Evolutionary conservation across 352 stramenopile species (phyloP), one percentile per base, ranked within the genome.

Genomic region (Blastocystis sp.): DNA sequence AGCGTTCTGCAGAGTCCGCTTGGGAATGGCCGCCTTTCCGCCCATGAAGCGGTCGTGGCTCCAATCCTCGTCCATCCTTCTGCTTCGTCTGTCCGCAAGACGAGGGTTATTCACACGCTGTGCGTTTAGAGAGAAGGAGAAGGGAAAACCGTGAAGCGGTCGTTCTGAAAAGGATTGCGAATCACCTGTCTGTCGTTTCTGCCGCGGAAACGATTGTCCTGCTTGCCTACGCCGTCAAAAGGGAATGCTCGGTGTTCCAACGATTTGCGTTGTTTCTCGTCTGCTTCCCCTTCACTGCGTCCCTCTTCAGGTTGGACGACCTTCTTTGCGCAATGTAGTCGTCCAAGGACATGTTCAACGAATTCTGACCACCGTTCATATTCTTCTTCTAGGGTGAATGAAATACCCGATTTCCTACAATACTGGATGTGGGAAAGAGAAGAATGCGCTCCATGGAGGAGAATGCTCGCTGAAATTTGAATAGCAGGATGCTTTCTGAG

Each of bases 271-370:
- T 69, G 40, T 69, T 28, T 28, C 62, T 21, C 10, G 23, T 23
- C 21, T 41, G 11, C 34, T 40, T 69, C 34, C 11, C n/a, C 40
- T 69, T 21, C 1, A 19, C 38, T 11, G 17, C 19, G n/a, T 69
- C 40, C 21, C 62, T 69, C n/a, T 45, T 52, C 23, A 81, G 41
- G 43, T 59, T 38, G n/a, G 17, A 10, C 3, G 23, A 38, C 43
- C 71, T 62, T 60, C 52, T 81, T 59, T 60, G 64, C 19, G 38
- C 41, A 60, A 81, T 81, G 43, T 66, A 66, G 17, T 81, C 41
- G 53, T 81, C 71, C 71, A 81, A 34, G 66, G 40, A 56, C 71
- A 81, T 81, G 43, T 81, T 81, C 52, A 66, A 34, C 9, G 64
- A 62, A 41, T 62, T 41, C 23, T 81, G 64, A 38, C 43, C 66